These are phyloP conservation scores for Stramenopiles sp. DNA, from an alignment of 352 stramenopile species.

Conservation along the genomic window DNA sequence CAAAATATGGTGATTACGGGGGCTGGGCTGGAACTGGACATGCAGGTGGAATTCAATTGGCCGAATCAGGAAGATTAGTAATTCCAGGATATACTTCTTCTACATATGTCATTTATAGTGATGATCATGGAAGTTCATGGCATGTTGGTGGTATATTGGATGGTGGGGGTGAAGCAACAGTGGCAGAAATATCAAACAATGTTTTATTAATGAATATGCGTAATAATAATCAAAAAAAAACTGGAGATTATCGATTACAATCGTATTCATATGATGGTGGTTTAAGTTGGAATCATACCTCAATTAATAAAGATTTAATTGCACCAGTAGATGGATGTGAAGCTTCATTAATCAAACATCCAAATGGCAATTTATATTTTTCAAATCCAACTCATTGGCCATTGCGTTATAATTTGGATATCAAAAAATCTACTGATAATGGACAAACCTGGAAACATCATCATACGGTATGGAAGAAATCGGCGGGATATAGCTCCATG, in stretches of 20 bases:
- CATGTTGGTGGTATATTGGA: not conserved
- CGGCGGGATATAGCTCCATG: not conserved
- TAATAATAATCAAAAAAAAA: not conserved
- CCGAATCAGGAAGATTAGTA: not conserved
- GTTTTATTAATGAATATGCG: not conserved
- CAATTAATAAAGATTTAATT: not conserved
- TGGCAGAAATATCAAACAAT: not conserved
- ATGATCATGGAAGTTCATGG: not conserved
- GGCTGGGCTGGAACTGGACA: not conserved
- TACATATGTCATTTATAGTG: not conserved
- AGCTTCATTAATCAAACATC: not conserved
- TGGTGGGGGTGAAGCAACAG: not conserved
- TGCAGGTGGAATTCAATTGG: not conserved
- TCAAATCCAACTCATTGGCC: not conserved
- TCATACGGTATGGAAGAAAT: not conserved
- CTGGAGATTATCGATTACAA: not conserved
- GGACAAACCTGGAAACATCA: not conserved
- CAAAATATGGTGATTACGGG: no score
- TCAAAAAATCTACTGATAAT: not conserved
- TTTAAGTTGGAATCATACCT: not conserved
- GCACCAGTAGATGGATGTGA: not conserved
- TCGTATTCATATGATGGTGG: not conserved
- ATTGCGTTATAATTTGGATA: not conserved
- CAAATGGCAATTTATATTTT: not conserved
- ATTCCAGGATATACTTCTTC: not conserved